Percentiles rank a stretch among this genome's conserved stretches.
Conservation (phyloP, 768 basidiomycete genomes). For the Tephrocybe sp. region DNA sequence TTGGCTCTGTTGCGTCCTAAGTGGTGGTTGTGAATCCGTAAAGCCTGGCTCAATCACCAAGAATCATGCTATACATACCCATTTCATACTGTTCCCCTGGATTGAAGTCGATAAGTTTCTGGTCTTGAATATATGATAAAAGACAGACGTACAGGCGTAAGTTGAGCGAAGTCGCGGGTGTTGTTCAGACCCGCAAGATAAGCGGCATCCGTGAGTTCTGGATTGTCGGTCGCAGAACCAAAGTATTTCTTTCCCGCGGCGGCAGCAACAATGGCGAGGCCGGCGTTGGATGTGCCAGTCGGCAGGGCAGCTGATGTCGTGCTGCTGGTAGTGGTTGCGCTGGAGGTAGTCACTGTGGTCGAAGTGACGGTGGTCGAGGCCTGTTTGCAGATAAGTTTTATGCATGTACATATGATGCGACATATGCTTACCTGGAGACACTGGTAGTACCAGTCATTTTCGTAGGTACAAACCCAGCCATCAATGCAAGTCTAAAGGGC, state of each 20-base stretch:
- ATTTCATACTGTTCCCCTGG: constrained; percentile 57
- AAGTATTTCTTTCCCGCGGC: constrained; percentile 49
- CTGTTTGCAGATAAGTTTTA: too few species aligned
- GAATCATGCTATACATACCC: constrained; percentile 33
- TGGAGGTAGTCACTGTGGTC: constrained; percentile 4
- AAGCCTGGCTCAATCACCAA: too few species aligned
- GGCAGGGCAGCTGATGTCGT: constrained; percentile 1
- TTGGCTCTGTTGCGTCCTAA: constrained; percentile 57
- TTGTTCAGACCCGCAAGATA: constrained; percentile 42
- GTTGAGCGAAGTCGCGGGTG: constrained; percentile 40
- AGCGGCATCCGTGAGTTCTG: constrained; percentile 41
- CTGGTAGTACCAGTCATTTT: constrained; percentile 45
- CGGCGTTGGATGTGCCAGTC: constrained; percentile 23
- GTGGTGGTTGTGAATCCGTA: background rate
- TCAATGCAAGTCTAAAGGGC: constrained; percentile 35
- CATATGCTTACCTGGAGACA: constrained; percentile 35
- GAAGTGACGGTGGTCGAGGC: too few species aligned
- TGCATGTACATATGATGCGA: too few species aligned
- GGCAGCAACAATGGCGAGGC: constrained; percentile 49
- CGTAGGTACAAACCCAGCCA: constrained; percentile 35
- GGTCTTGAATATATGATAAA: background rate
- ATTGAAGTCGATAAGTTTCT: background rate
- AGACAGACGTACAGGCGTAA: constrained; percentile 40
- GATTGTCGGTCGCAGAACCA: constrained; percentile 51
- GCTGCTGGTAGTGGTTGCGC: constrained; percentile 7